These are phyloP conservation scores for Hibiscus trionum DNA, from an alignment of 345 rosid genomes.

Conservation along the genomic window DNA sequence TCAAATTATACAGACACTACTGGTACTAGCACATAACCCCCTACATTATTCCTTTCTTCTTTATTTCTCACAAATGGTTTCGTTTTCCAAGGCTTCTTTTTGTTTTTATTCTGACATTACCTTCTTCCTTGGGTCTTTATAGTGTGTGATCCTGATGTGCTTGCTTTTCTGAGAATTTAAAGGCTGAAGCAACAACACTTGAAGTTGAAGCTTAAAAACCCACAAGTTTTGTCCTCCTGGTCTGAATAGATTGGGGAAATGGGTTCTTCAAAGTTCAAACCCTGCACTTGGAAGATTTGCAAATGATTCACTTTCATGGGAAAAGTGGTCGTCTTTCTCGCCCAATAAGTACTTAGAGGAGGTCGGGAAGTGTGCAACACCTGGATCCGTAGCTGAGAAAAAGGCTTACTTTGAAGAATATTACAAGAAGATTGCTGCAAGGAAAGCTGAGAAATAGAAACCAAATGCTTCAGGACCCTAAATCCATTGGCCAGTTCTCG, in stretches of 20 bases:
- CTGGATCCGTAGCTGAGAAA: conserved; percentile 91
- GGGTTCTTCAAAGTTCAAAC: conserved; percentile 41
- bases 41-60: too few relatives aligned
- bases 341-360: conserved; percentile 93
- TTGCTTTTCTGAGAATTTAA: conserved; percentile 20
- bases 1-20: too few relatives aligned
- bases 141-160: conserved; percentile 18
- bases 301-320: conserved; percentile 90
- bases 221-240: conserved; percentile 20
- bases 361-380: conserved; percentile 87
- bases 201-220: conserved; percentile 29
- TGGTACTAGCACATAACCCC: too few relatives aligned
- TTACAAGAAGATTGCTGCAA: conserved; percentile 81
- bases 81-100: too few relatives aligned
- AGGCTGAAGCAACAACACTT: conserved; percentile 45
- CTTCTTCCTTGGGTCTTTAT: too few relatives aligned
- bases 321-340: conserved; percentile 80
- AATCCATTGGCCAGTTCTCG: conserved; percentile 20
- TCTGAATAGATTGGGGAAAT: conserved; percentile 47
- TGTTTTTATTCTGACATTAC: too few relatives aligned
- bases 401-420: conserved; percentile 93
- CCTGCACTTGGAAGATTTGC: conserved; percentile 74
- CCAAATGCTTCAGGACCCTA: conserved; percentile 15
- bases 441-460: conserved; percentile 54
- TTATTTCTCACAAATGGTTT: too few relatives aligned